Evolutionary conservation across 176 grass and related monocot genomes (phyloP).

Genomic region (Carex littledalei): DNA sequence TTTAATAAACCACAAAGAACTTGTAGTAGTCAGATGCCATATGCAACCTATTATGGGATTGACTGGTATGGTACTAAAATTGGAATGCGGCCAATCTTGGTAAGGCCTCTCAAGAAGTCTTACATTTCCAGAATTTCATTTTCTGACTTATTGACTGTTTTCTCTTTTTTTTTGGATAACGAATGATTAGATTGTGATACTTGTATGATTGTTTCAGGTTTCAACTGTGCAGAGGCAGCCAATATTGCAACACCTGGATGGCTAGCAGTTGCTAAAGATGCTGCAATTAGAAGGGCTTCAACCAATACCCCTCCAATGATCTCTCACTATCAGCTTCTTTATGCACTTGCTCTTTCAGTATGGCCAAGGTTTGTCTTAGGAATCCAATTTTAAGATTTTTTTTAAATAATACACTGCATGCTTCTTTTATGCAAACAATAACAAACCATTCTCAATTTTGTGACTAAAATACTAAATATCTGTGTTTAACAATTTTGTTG

Average conservation of each 20-base stretch:
- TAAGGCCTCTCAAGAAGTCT: neutral
- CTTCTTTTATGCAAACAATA: neutral
- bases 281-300: constrained; percentile 98
- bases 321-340: constrained; percentile 99
- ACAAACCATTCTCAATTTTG: neutral
- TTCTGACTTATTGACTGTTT: no score
- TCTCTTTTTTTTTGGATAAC: neutral
- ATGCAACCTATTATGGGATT: neutral
- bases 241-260: constrained; percentile 96
- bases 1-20: neutral
- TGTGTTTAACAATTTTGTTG: neutral
- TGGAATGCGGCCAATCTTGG: neutral
- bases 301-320: constrained; percentile 96
- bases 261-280: constrained; percentile 96
- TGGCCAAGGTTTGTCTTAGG: constrained; percentile 45
- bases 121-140: no score
- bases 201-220: constrained; percentile 49
- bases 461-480: neutral
- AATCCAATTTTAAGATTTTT: neutral
- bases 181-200: constrained; percentile 19
- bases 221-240: constrained; percentile 97
- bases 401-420: neutral
- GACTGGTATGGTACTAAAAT: neutral
- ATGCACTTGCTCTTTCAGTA: constrained; percentile 76
- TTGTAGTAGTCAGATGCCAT: neutral